These are phyloP conservation scores for Fraxinus quadrangulata DNA, from an alignment of 257 asterid species.

Conservation along the genomic window DNA sequence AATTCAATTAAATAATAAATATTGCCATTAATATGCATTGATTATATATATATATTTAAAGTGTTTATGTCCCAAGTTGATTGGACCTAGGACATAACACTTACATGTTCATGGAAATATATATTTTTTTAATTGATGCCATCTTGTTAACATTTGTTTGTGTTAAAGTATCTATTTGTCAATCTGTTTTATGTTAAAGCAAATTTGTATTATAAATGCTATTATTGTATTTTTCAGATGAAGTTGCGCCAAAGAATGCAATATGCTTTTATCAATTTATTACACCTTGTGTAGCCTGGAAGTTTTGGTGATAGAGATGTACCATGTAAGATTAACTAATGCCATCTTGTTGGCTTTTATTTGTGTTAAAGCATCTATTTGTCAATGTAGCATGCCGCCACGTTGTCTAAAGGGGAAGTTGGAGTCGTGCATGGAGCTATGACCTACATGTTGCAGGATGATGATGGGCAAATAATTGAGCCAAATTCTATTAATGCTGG, in stretches of 20 bases:
- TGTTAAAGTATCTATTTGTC: neutral
- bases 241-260: neutral
- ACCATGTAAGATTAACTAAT: neutral
- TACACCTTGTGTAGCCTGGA: neutral
- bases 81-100: no score
- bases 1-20: no score
- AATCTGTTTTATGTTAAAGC: no score
- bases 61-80: no score
- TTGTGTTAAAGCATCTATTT: neutral
- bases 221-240: neutral
- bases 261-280: neutral
- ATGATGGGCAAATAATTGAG: constrained; percentile 88
- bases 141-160: neutral
- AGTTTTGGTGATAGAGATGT: neutral
- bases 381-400: constrained; percentile 71
- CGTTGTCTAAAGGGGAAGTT: constrained; percentile 84
- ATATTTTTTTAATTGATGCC: neutral
- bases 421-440: constrained; percentile 96
- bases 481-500: constrained; percentile 97
- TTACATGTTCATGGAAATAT: no score
- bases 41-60: no score
- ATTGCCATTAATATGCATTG: no score
- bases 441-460: constrained; percentile 95
- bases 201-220: neutral
- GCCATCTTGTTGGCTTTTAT: neutral